Evolutionary conservation across 2,329 filamentous ascomycete species (phyloP), one percentile per base, ranked within the genome.

Genomic region (Cryphonectria naterciae): DNA sequence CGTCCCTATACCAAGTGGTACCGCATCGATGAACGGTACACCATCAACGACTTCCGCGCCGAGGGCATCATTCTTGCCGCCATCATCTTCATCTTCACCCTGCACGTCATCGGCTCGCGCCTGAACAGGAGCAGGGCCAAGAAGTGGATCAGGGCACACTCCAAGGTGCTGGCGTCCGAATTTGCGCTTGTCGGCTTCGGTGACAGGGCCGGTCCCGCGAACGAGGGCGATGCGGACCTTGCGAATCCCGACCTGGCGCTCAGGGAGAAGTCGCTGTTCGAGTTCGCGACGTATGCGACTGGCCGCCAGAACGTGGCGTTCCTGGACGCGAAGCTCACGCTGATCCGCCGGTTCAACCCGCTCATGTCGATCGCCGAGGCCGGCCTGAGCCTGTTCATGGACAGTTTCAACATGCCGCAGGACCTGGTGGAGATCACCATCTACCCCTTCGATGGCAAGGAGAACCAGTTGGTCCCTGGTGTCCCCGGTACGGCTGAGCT

Each of bases 231-330:
- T 11, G 52, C 41, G 32, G 71, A 75, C 32, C 75, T 80, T 25
- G 74, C 73, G 39, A 73, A 73, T 37, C 74, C 82, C 77, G 76
- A 76, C 75, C 79, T 76, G 82, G 87, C 22, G 86, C 81, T 98
- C 78, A 94, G 92, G 84, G 94, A 98, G 85, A 96, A 93, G 84
- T 92, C 93, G 69, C 88, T 94, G 72, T 93, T 93, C 77, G 94
- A 98, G 82, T 98, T 91, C 82, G 85, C 91, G 69, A 91, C 92
- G 15, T 99, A 99, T 81, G 94, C 93, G 49, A 95, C 94, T 46
- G 96, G 96, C 69, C 90, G 96, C 76, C 92, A 95, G 85, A 99
- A 99, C 80, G 87, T 96, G 54, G 95, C 95, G 25, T 98, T 97
- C 79, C 82, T 95, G 77, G 95, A 99, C 78, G 85, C 97, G 79